phyloP scores from a whole-genome alignment of 2,329 filamentous ascomycete species.

The Botrytis galanthina region DNA sequence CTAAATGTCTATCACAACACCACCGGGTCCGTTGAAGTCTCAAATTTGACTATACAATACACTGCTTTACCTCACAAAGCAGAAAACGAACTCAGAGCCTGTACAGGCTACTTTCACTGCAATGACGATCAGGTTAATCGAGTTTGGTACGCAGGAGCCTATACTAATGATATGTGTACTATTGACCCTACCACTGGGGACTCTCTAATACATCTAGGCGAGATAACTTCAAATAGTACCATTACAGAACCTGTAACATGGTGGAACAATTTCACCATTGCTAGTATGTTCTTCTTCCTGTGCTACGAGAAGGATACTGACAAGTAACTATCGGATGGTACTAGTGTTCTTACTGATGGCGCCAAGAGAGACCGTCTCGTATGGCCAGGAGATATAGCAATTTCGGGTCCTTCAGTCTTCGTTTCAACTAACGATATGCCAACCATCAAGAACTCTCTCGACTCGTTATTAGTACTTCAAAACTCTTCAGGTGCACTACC shows the following conservation, averaged over 20 bases:
- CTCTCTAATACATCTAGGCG: slow-evolving; percentile 24
- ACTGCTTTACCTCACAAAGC: slow-evolving; percentile 41
- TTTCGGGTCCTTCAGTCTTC: slow-evolving; percentile 53
- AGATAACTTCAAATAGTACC: background rate
- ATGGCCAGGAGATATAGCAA: slow-evolving; percentile 61
- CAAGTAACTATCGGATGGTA: slow-evolving; percentile 16
- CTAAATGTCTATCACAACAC: slow-evolving; percentile 45
- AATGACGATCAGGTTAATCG: slow-evolving; percentile 51
- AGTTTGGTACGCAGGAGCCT: slow-evolving; percentile 50
- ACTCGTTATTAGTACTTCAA: slow-evolving; percentile 30
- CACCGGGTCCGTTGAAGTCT: slow-evolving; percentile 30
- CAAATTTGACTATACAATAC: slow-evolving; percentile 39
- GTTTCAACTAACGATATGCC: slow-evolving; percentile 54
- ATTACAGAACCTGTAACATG: slow-evolving; percentile 7
- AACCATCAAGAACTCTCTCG: slow-evolving; percentile 49
- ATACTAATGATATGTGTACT: slow-evolving; percentile 39
- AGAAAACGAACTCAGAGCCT: slow-evolving; percentile 39
- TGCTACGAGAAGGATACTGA: slow-evolving; percentile 35
- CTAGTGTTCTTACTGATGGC: slow-evolving; percentile 47
- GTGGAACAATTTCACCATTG: slow-evolving; percentile 16
- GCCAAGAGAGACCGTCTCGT: slow-evolving; percentile 59
- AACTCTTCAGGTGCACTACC: slow-evolving; percentile 26
- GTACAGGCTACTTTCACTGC: slow-evolving; percentile 54
- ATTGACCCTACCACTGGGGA: slow-evolving; percentile 36
- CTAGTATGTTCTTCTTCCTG: background rate